These are phyloP conservation scores for Trichocladium uniseriatum DNA, from an alignment of 495 filamentous ascomycete species.

Conservation along the genomic window DNA sequence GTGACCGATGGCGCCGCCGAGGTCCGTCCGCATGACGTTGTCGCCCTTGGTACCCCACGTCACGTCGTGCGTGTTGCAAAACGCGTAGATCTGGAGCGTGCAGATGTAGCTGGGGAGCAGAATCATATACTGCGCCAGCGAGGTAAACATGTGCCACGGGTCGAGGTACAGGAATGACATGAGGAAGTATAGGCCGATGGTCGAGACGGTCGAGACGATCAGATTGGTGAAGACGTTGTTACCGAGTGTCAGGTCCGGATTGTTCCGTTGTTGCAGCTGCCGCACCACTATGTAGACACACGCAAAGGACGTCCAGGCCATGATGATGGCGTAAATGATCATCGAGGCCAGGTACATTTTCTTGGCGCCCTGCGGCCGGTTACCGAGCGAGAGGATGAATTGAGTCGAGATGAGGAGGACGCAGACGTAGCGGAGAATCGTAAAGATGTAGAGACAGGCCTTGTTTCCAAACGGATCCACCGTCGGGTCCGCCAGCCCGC, in stretches of 20 bases:
- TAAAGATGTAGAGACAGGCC: slow-evolving; percentile 77
- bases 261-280: slow-evolving; percentile 50
- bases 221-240: slow-evolving; percentile 91
- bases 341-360: slow-evolving; percentile 83
- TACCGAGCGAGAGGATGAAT: slow-evolving; percentile 97
- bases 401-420: slow-evolving; percentile 84
- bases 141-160: slow-evolving; percentile 99
- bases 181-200: slow-evolving; percentile 89
- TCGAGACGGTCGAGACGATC: slow-evolving; percentile 79
- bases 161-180: slow-evolving; percentile 94
- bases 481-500: slow-evolving; percentile 70
- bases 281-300: slow-evolving; percentile 74
- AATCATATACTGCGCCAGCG: slow-evolving; percentile 83
- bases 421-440: slow-evolving; percentile 72
- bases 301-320: slow-evolving; percentile 91
- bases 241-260: slow-evolving; percentile 49
- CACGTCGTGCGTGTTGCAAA: slow-evolving; percentile 99
- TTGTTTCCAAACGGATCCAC: slow-evolving; percentile 86
- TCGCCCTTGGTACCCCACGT: slow-evolving; percentile 99
- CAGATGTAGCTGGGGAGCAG: slow-evolving; percentile 92
- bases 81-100: slow-evolving; percentile 95
- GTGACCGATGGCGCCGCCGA: slow-evolving; percentile 70
- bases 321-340: slow-evolving; percentile 82
- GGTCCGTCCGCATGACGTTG: slow-evolving; percentile 84
- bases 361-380: slow-evolving; percentile 92